phyloP scores from a whole-genome alignment of 2,329 filamentous ascomycete species.

The Claviceps maximensis region DNA sequence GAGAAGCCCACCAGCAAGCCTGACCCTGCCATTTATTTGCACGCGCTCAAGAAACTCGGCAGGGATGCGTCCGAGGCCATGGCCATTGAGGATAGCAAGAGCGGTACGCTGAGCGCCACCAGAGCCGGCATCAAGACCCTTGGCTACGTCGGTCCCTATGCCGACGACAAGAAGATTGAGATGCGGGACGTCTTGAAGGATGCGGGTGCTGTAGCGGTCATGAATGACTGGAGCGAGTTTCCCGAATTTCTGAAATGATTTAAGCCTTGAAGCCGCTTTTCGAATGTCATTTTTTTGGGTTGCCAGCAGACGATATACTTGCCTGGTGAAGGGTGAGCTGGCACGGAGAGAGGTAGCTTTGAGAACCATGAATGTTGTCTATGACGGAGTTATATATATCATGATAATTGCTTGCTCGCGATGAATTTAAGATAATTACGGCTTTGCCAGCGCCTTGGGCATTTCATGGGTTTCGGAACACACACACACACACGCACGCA shows the following conservation, averaged over 20 bases:
- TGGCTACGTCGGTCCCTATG: slow-evolving; percentile 75
- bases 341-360: not conserved
- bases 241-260: slow-evolving; percentile 32
- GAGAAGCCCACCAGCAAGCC: slow-evolving; percentile 76
- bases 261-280: slow-evolving; percentile 16
- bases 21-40: slow-evolving; percentile 76
- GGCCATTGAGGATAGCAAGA: slow-evolving; percentile 81
- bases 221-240: slow-evolving; percentile 46
- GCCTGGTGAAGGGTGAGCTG: not conserved
- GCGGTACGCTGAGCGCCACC: slow-evolving; percentile 60
- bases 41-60: slow-evolving; percentile 60
- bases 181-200: slow-evolving; percentile 50
- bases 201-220: slow-evolving; percentile 50
- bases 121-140: slow-evolving; percentile 69
- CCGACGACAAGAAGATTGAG: slow-evolving; percentile 43
- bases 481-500: too few species aligned
- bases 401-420: too few species aligned
- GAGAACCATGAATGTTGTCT: too few species aligned
- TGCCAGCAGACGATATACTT: too few species aligned
- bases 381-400: too few species aligned
- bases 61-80: slow-evolving; percentile 60
- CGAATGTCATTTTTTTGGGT: not conserved
- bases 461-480: too few species aligned
- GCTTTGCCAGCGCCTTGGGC: too few species aligned
- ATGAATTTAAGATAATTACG: too few species aligned